Conservation (phyloP, 805 yeast species). For the Priceomyces haplophilus region DNA sequence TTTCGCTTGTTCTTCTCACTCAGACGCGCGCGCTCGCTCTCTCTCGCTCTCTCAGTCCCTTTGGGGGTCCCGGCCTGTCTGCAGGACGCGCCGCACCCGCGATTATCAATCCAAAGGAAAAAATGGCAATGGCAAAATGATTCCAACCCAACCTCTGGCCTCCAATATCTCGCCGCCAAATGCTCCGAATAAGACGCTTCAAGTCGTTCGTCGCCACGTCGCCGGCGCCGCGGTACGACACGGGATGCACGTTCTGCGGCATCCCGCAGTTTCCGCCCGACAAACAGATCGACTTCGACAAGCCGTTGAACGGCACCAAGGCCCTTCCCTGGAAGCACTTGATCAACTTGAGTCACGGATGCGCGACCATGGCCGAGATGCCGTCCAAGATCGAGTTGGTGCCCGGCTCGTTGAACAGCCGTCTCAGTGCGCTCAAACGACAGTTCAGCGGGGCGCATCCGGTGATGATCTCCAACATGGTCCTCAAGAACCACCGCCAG, state of each 20-base stretch:
- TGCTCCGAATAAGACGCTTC: conserved; percentile 4
- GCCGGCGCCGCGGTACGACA: conserved; percentile 51
- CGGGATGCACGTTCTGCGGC: conserved; percentile 61
- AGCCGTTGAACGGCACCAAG: conserved; percentile 46
- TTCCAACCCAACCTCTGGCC: too few relatives aligned
- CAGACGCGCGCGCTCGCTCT: too few relatives aligned
- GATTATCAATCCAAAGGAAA: too few relatives aligned
- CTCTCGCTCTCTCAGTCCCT: too few relatives aligned
- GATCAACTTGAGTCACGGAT: conserved; percentile 47
- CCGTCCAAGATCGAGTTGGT: conserved; percentile 50
- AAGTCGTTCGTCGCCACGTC: conserved; percentile 25
- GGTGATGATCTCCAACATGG: conserved; percentile 46
- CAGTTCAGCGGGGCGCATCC: conserved; percentile 46
- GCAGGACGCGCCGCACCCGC: too few relatives aligned
- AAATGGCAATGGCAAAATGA: too few relatives aligned
- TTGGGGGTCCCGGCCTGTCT: too few relatives aligned
- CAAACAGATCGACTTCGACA: conserved; percentile 39
- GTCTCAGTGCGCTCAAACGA: conserved; percentile 31
- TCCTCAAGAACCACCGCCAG: conserved; percentile 18
- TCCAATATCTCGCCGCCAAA: too few relatives aligned
- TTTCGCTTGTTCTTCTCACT: too few relatives aligned
- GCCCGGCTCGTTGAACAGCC: conserved; percentile 42
- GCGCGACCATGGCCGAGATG: conserved; percentile 36
- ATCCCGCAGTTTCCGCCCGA: conserved; percentile 37
- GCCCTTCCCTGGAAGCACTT: conserved; percentile 55